Evolutionary conservation across 306 rosid species (phyloP).

Genomic region (Bauhinia variegata): DNA sequence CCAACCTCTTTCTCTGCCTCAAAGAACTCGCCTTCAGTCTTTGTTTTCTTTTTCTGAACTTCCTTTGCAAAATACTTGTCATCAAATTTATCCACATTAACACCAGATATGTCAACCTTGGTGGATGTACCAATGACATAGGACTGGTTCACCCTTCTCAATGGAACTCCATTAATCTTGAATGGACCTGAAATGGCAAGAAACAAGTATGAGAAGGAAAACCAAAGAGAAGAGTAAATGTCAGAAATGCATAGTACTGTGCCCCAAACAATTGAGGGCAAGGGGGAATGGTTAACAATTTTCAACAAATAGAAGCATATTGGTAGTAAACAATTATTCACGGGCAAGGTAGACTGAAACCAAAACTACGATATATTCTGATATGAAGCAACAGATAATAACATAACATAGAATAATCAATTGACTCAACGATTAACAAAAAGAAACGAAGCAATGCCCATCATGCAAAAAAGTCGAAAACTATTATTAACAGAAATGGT

Average conservation of each 20-base stretch:
- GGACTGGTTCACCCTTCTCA: constrained; percentile 64
- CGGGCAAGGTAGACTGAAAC: neutral
- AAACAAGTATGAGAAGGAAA: neutral
- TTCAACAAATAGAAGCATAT: neutral
- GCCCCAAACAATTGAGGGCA: neutral
- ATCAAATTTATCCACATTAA: constrained; percentile 50
- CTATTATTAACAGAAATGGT: neutral
- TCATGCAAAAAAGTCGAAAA: neutral
- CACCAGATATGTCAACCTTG: constrained; percentile 53
- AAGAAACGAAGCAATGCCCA: neutral
- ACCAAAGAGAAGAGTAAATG: no score
- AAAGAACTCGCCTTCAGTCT: constrained; percentile 61
- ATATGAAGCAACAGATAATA: no score
- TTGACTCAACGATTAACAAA: neutral
- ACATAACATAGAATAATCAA: neutral
- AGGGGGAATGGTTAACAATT: neutral
- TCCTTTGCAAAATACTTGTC: constrained; percentile 60
- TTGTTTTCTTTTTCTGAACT: constrained; percentile 51
- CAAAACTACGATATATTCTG: neutral
- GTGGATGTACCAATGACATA: constrained; percentile 65
- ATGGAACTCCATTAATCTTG: constrained; percentile 69
- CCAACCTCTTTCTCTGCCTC: constrained; percentile 63
- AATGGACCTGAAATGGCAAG: constrained; percentile 53
- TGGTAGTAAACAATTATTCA: neutral
- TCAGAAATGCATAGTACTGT: neutral